Evolutionary conservation across 2,329 filamentous ascomycete genomes (phyloP), one percentile per base, ranked within the genome.

Genomic region (Aureobasidium mangrovei): DNA sequence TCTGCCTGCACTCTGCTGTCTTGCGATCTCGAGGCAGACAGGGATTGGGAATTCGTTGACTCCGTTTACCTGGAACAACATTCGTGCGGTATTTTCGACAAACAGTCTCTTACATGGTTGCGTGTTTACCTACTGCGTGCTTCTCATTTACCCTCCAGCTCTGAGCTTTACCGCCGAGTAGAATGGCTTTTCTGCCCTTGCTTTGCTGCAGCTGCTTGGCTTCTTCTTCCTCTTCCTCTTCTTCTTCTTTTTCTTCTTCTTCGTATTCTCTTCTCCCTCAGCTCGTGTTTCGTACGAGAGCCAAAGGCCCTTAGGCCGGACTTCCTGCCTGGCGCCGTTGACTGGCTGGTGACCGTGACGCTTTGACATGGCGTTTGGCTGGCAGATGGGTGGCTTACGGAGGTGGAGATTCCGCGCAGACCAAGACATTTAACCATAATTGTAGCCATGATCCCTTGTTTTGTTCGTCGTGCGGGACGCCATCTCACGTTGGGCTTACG

Each of bases 361-460:
- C 49, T 53, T 53, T 31, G 49, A 44, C 49, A 53, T 38, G 49
- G 49, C 49, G 49, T 53, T 53, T 53, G 49, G 39, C 49, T 53
- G 49, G 38, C 38, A 52, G 39, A 31, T 44, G 10, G 33, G 40
- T 53, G 49, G 49, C 49, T 43, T 53, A 31, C 49, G 49, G 49
- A 53, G 40, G 49, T 53, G 49, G 40, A 53, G 49, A 53, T 53
- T 44, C 40, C 40, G 49, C 38, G 7, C 12, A 24, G 29, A 36
- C 49, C 44, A 53, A 53, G 39, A 38, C 40, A 53, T 53, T 40
- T 53, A 53, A 53, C 49, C 40, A 53, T 53, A 53, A 53, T 44
- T 18, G 39, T 38, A 36, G 49, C 32, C 49, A 40, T 18, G 7
- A 12, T 40, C 38, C 38, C 38, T 40, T 6, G 38, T 35, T 35